phyloP scores from a whole-genome alignment of 2,329 filamentous ascomycete genomes.

The Phialocephala sp. region DNA sequence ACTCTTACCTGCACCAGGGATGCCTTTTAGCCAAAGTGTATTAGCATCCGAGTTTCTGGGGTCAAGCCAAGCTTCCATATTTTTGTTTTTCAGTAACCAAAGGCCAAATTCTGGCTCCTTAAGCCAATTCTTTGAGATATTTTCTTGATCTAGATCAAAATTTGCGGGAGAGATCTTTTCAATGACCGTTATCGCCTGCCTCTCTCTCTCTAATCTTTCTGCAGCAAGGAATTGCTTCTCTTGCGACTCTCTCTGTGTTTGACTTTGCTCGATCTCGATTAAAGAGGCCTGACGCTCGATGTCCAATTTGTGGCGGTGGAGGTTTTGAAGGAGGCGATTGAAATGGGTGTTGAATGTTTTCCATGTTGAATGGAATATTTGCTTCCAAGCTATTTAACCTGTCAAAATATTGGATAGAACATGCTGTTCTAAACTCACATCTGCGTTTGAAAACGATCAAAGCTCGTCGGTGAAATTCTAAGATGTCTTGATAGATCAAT shows the following conservation, averaged over 20 bases:
- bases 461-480: background rate
- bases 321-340: background rate
- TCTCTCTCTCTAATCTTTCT: background rate
- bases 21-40: background rate
- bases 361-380: background rate
- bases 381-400: background rate
- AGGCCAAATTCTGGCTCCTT: background rate
- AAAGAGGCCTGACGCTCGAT: background rate
- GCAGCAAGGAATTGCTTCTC: background rate
- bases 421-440: background rate
- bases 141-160: background rate
- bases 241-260: background rate
- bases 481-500: background rate
- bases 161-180: background rate
- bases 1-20: background rate
- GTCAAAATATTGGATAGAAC: background rate
- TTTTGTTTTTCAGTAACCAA: background rate
- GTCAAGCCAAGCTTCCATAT: background rate
- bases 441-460: background rate
- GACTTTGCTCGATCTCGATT: background rate
- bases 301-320: background rate
- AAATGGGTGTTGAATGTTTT: background rate
- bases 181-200: background rate
- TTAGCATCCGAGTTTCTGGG: background rate
- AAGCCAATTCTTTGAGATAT: background rate